Base-by-base conservation (phyloP, 192 early-diverging fungal genomes). In the Coemansia sp. region DNA sequence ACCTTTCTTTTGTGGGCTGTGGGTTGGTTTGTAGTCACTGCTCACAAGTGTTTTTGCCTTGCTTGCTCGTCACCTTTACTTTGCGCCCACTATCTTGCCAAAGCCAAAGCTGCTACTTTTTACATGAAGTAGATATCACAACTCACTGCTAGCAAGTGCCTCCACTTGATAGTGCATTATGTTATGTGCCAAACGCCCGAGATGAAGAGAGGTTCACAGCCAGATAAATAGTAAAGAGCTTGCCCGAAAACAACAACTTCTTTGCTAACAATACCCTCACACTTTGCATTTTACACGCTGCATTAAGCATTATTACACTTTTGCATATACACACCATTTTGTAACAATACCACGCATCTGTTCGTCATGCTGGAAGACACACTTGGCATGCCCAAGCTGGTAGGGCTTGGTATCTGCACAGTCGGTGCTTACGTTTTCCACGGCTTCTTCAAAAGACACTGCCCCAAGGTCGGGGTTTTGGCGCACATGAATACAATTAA, bases 221-320 rank as follows among this genome's bases (percentile, higher is more conserved):
- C 56, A 21, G n/a, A 58, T 58, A 58, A 58, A 58, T 58, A 31
- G 50, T 26, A 53, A 31, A 5, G 10, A 13, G 10, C 28, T 28
- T 5, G 24, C 26, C 9, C 6, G 26, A 13, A 13, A 26, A 33
- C 50, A 9, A 4, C 3, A 11, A 31, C 6, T 24, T 28, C 50
- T 53, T 53, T 53, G 50, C 50, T 53, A 26, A 53, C 50, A 53
- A 53, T 53, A 53, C 50, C 50, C 24, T 53, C 23, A 14, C 11
- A 3, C 26, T 23, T 26, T 53, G 24, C 26, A 31, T 28, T 28
- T 1, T 5, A 16, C 48, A 51, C 48, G 13, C 24, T 51, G 48
- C 48, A 51, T 51, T 24, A 28, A 3, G 14, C 55, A 34, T 35
- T 35, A n/a, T 0, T n/a, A 35, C 33, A 56, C 45, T 35, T 31